Conservation (phyloP, 495 filamentous ascomycete genomes). For the Venustampulla echinocandica region DNA sequence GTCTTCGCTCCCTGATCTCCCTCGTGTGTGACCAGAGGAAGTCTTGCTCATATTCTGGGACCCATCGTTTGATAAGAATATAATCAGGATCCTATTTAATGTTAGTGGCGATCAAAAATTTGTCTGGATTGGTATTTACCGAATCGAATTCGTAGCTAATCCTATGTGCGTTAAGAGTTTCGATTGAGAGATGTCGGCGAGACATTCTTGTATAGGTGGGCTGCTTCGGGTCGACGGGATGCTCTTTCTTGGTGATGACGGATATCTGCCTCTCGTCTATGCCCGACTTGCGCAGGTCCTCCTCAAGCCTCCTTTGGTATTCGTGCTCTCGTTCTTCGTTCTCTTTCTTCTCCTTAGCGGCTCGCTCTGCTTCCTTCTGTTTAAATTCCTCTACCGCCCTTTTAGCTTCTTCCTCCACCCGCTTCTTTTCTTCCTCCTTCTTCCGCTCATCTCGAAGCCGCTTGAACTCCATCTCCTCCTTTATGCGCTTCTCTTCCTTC, state of each 20-base stretch:
- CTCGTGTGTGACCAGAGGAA: conserved; percentile 64
- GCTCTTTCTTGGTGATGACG: conserved; percentile 43
- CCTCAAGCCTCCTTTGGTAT: conserved; percentile 30
- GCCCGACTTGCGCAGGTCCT: conserved; percentile 41
- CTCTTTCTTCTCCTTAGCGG: conserved; percentile 39
- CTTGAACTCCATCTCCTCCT: conserved; percentile 37
- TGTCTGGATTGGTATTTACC: conserved; percentile 26
- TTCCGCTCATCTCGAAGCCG: conserved; percentile 36
- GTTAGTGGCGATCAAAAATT: conserved; percentile 20
- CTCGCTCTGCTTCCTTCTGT: conserved; percentile 42
- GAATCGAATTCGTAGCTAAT: conserved; percentile 45
- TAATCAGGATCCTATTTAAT: conserved; percentile 52
- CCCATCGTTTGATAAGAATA: conserved; percentile 69
- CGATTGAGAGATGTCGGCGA: conserved; percentile 45
- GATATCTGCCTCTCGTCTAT: conserved; percentile 43
- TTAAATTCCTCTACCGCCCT: conserved; percentile 43
- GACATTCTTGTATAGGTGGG: conserved; percentile 51
- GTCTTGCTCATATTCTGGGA: conserved; percentile 63
- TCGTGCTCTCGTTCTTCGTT: conserved; percentile 40
- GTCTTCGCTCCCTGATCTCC: conserved; percentile 43
- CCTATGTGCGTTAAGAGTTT: conserved; percentile 40
- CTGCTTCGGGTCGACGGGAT: conserved; percentile 25
- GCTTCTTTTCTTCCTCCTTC: conserved; percentile 47
- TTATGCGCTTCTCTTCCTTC: conserved; percentile 33
- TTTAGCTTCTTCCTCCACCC: conserved; percentile 39